phyloP scores from a whole-genome alignment of 441 rosid genomes.

The Pelargonium cotyledonis region DNA sequence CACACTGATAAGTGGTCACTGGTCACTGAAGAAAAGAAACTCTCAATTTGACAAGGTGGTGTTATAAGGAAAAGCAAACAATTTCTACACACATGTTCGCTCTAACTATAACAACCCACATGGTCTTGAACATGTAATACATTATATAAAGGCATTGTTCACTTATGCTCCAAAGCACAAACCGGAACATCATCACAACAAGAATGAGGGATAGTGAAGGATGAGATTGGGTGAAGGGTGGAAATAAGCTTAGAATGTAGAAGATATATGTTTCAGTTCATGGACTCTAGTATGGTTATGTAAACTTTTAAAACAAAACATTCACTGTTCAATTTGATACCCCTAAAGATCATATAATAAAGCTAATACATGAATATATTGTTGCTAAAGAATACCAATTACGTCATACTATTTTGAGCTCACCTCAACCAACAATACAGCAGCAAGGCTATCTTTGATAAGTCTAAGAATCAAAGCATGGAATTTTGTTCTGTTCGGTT shows the following conservation, averaged over 20 bases:
- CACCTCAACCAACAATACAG: conserved; percentile 75
- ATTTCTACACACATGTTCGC: too few species aligned
- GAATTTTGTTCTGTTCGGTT: conserved; percentile 59
- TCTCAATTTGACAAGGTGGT: too few species aligned
- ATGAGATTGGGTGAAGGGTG: too few species aligned
- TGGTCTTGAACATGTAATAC: too few species aligned
- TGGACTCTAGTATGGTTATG: too few species aligned
- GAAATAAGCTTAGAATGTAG: too few species aligned
- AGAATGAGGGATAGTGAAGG: too few species aligned
- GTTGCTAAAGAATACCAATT: background rate
- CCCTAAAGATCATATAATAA: background rate
- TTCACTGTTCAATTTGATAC: background rate
- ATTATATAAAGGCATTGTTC: too few species aligned
- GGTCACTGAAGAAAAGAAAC: background rate
- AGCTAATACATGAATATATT: background rate
- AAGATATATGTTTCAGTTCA: too few species aligned
- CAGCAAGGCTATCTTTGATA: conserved; percentile 77
- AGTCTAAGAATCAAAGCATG: conserved; percentile 71
- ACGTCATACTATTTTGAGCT: conserved; percentile 12
- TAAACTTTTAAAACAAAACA: too few species aligned
- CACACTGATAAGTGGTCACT: background rate
- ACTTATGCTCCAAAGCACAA: background rate
- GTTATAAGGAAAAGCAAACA: too few species aligned
- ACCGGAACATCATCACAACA: background rate
- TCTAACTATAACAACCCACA: too few species aligned